Conservation (phyloP, 140 eudicot genomes). For the Erigeron philadelphicus region DNA sequence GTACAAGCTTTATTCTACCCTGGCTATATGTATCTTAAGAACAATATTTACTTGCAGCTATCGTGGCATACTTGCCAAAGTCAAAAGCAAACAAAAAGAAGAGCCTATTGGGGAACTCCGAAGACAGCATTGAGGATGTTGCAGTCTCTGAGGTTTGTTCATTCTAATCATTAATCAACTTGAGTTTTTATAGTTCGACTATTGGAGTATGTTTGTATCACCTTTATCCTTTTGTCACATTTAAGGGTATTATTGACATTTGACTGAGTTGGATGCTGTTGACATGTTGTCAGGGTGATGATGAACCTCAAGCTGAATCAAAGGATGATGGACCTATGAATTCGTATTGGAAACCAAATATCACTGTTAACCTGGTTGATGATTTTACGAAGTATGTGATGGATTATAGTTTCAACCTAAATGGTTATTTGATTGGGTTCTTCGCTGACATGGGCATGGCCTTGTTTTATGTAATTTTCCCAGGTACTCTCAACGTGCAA, state of each 20-base stretch:
- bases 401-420: no score
- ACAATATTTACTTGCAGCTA: conserved; percentile 39
- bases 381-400: conserved; percentile 64
- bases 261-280: not conserved
- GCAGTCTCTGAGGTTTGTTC: conserved; percentile 49
- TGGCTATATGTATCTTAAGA: conserved; percentile 9
- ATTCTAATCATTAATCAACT: not conserved
- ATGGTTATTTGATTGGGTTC: not conserved
- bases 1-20: not conserved
- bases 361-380: conserved; percentile 84
- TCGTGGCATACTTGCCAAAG: conserved; percentile 81
- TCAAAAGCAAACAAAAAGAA: conserved; percentile 73
- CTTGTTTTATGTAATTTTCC: conserved; percentile 11
- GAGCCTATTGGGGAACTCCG: conserved; percentile 56
- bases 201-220: not conserved
- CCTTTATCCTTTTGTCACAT: not conserved
- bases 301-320: conserved; percentile 46
- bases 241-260: not conserved
- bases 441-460: conserved; percentile 17
- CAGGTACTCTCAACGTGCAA: conserved; percentile 69
- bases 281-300: conserved; percentile 46
- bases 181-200: not conserved
- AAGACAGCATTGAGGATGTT: conserved; percentile 41
- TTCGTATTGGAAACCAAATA: conserved; percentile 92
- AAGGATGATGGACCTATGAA: conserved; percentile 67